phyloP scores from a whole-genome alignment of 202 grass and related monocot species.

The Cymbopogon flexuosus region DNA sequence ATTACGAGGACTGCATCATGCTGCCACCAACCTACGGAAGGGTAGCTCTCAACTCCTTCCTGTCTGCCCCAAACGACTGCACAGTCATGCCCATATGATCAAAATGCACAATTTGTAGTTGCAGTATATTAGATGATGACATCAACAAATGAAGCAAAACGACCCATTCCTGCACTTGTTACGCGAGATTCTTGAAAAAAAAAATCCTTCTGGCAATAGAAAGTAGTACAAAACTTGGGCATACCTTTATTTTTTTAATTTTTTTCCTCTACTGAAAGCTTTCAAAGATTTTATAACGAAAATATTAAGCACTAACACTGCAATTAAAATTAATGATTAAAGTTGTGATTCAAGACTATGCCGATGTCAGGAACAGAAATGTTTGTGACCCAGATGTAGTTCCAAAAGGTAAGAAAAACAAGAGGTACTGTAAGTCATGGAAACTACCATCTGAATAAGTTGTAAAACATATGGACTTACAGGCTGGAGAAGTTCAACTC shows the following conservation, averaged over 20 bases:
- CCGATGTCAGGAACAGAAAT: background rate
- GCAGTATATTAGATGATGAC: background rate
- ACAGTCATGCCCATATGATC: background rate
- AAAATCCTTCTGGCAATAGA: background rate
- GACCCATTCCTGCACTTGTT: background rate
- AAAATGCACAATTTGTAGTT: background rate
- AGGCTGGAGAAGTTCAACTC: background rate
- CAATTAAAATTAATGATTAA: background rate
- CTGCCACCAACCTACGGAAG: constrained; percentile 62
- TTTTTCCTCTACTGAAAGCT: background rate
- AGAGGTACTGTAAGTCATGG: background rate
- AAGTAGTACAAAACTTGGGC: background rate
- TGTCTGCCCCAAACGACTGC: constrained; percentile 85
- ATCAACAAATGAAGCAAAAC: background rate
- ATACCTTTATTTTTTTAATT: background rate
- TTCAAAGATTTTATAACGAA: background rate
- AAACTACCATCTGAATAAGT: background rate
- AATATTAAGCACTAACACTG: background rate
- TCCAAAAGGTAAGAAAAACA: background rate
- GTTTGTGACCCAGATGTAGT: background rate
- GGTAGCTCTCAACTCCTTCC: constrained; percentile 71
- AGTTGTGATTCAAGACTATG: background rate
- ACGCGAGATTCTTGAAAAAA: background rate
- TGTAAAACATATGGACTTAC: background rate
- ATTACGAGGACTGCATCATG: constrained; percentile 8